phyloP scores from a whole-genome alignment of 2,329 filamentous ascomycete species.

The Pestalotiopsis sp. region DNA sequence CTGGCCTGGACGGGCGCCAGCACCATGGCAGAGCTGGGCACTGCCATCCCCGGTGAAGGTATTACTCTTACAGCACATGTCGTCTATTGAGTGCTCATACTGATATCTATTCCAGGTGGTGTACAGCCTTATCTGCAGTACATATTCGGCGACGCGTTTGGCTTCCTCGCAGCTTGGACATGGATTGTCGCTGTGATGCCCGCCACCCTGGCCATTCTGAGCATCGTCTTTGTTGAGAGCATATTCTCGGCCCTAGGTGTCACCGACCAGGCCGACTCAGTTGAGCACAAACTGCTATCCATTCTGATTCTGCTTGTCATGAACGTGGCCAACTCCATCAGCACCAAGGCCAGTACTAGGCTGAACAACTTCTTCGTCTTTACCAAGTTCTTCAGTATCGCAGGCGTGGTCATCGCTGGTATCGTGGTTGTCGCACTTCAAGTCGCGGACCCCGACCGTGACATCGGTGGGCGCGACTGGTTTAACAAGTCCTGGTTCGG shows the following conservation, averaged over 20 bases:
- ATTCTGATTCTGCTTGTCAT: slow-evolving; percentile 49
- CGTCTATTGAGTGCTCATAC: neutral
- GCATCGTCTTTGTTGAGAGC: slow-evolving; percentile 65
- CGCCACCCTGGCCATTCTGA: slow-evolving; percentile 64
- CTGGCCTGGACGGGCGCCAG: slow-evolving; percentile 67
- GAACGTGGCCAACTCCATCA: slow-evolving; percentile 56
- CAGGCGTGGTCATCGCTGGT: slow-evolving; percentile 51
- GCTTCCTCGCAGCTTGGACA: slow-evolving; percentile 67
- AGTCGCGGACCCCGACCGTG: slow-evolving; percentile 34
- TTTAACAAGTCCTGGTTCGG: slow-evolving; percentile 57
- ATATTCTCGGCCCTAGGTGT: slow-evolving; percentile 56
- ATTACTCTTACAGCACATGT: slow-evolving; percentile 6
- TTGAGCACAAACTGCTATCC: slow-evolving; percentile 55
- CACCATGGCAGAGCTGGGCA: slow-evolving; percentile 65
- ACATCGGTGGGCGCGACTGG: slow-evolving; percentile 55
- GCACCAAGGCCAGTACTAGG: slow-evolving; percentile 56
- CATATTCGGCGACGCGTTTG: slow-evolving; percentile 62
- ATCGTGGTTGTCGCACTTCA: slow-evolving; percentile 48
- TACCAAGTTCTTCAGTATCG: slow-evolving; percentile 54
- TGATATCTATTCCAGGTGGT: slow-evolving; percentile 47
- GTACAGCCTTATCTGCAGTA: slow-evolving; percentile 65
- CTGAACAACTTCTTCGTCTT: slow-evolving; percentile 59
- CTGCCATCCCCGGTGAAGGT: slow-evolving; percentile 64
- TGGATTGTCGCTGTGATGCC: slow-evolving; percentile 69
- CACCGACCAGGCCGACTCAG: slow-evolving; percentile 43